Percentiles rank a stretch among this genome's conserved stretches.
Evolutionary conservation across 345 rosid genomes (phyloP).

Genomic region (Moricandia arvensis): DNA sequence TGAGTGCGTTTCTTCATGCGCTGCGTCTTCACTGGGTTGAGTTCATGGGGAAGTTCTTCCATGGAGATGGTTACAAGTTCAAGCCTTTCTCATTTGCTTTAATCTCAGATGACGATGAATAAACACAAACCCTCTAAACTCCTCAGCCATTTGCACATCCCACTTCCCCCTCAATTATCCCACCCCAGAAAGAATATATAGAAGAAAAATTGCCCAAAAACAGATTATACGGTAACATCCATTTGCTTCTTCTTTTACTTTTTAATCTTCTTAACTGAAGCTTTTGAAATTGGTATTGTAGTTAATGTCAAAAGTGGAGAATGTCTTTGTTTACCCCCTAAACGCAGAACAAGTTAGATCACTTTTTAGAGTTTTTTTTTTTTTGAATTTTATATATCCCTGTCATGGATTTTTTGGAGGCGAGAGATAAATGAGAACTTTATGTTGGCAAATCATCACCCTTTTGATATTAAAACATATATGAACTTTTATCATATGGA

Average conservation of each 20-base stretch:
- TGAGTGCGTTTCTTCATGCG: constrained; percentile 94
- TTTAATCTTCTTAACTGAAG: constrained; percentile 19
- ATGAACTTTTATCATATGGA: not conserved
- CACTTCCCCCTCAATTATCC: not conserved
- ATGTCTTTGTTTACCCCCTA: constrained; percentile 16
- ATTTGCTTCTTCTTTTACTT: not conserved
- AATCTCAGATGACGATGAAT: constrained; percentile 65
- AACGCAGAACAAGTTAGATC: constrained; percentile 24
- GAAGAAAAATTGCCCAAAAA: constrained; percentile 12
- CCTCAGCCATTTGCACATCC: constrained; percentile 24
- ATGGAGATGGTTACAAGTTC: constrained; percentile 96
- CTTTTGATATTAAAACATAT: not conserved
- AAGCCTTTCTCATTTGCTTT: constrained; percentile 77
- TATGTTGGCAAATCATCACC: not conserved
- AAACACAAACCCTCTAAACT: constrained; percentile 14
- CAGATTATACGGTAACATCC: constrained; percentile 33
- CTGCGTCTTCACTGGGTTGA: constrained; percentile 99
- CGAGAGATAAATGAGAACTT: constrained; percentile 3
- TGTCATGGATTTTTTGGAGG: constrained; percentile 32
- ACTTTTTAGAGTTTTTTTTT: constrained; percentile 1
- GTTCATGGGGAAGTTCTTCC: constrained; percentile 83
- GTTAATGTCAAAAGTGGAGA: constrained; percentile 28
- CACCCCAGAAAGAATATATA: constrained; percentile 9
- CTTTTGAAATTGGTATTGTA: constrained; percentile 20
- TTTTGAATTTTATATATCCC: not conserved